Base-by-base conservation (phyloP, 2,329 filamentous ascomycete genomes). In the Orbilia ellipsospora region DNA sequence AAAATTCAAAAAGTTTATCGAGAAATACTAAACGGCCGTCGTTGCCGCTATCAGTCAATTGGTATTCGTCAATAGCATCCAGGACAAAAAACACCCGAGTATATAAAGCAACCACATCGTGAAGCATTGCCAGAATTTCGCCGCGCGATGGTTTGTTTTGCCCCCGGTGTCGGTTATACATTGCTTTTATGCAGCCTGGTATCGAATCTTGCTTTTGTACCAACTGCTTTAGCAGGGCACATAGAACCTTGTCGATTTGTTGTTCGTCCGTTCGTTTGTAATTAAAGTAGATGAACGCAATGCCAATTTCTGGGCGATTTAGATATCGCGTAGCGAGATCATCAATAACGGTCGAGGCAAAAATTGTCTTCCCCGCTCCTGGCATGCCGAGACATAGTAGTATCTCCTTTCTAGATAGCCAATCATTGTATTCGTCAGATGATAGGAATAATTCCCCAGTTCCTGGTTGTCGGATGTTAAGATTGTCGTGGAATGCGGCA, bases 351-450 rank as follows among this genome's bases (percentile, higher is more conserved):
- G 83, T 81, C 0, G 84, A 82, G 0, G 83, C 79, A 0, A 85
- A 63, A 2, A 85, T 84, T 0, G 85, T 86, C 78, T 87, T 87
- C 0, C 85, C 85, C 0, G 84, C 83, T 2, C 85, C 85, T 0
- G 84, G 84, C 13, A 48, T 48, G 13, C 44, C 44, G 2, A 12
- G 44, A 18, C 44, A 48, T 15, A 48, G 16, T 48, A 48, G 84
- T 84, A 0, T 85, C 84, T 36, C 36, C 4, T 13, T 13, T 31
- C 31, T 26, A 10, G 42, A 40, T 48, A 65, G 12, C 61, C 61
- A 65, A 18, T 26, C 20, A 20, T 60, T 26, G 72, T 81, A 85
- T 50, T 83, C 79, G 0, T 10, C 3, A 0, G 83, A 84, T 2
- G 82, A 77, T 0, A 87, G 77, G 1, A 87, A 79, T 85, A 85